Percentiles rank a stretch among this genome's conserved stretches.
These are phyloP conservation scores for Pythium folliculosum DNA, from an alignment of 352 stramenopile genomes.

Conservation along the genomic window DNA sequence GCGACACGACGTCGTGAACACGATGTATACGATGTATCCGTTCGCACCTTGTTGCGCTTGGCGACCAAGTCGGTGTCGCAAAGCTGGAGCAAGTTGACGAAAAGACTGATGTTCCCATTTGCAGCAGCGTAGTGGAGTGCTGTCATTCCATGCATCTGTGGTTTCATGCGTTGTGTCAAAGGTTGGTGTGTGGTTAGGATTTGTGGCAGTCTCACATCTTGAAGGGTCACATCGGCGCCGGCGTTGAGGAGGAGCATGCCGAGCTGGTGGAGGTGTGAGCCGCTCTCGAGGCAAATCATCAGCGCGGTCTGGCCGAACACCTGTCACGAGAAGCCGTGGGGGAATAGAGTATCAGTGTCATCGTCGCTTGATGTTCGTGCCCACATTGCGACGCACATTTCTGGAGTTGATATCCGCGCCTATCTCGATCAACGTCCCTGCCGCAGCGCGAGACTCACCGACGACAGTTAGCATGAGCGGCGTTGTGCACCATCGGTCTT, in stretches of 20 bases:
- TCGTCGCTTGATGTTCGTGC: neutral
- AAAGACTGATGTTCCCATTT: slow-evolving; percentile 56
- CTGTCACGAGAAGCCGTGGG: slow-evolving; percentile 23
- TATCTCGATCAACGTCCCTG: slow-evolving; percentile 69
- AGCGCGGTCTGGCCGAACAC: slow-evolving; percentile 74
- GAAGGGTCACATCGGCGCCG: slow-evolving; percentile 50
- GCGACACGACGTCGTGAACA: neutral
- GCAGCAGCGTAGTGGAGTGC: slow-evolving; percentile 66
- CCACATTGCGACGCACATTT: slow-evolving; percentile 43
- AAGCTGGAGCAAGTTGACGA: slow-evolving; percentile 66
- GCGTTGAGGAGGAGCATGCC: slow-evolving; percentile 79
- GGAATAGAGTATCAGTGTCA: neutral
- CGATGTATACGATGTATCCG: neutral
- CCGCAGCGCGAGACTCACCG: slow-evolving; percentile 60
- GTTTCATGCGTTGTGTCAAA: neutral
- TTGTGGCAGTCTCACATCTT: slow-evolving; percentile 46
- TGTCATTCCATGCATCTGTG: slow-evolving; percentile 70
- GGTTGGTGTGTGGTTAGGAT: too few relatives aligned
- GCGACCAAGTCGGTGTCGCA: slow-evolving; percentile 55
- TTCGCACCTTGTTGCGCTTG: slow-evolving; percentile 57
- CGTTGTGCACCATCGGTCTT: slow-evolving; percentile 77
- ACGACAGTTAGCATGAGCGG: slow-evolving; percentile 80
- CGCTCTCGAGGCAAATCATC: slow-evolving; percentile 70
- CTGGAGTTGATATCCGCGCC: slow-evolving; percentile 64
- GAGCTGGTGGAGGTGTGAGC: slow-evolving; percentile 59